Percentiles rank a stretch among this genome's conserved stretches.
Evolutionary conservation across 2,329 filamentous ascomycete genomes (phyloP).

Genomic region (Colletotrichum sp.): DNA sequence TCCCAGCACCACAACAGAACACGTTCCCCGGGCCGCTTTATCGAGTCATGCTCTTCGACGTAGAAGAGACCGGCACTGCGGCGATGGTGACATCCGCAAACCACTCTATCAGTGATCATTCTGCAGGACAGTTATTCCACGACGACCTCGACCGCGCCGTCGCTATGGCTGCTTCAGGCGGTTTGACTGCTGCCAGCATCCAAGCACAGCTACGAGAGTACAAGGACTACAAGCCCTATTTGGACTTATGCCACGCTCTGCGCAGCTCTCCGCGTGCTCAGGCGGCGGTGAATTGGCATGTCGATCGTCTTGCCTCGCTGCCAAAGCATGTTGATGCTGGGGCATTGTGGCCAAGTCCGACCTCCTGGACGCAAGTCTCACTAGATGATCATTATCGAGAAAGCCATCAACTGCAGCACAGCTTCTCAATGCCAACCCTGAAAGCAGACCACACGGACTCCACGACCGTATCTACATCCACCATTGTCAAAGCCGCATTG

Average conservation of each 20-base stretch:
- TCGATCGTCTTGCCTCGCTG: not conserved
- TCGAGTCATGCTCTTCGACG: not conserved
- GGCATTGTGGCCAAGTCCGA: not conserved
- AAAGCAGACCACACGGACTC: not conserved
- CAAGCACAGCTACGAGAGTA: not conserved
- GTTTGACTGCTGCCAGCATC: not conserved
- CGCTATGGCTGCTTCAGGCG: not conserved
- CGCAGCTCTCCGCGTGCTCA: not conserved
- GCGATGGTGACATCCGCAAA: not conserved
- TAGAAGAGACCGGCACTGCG: not conserved
- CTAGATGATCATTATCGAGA: not conserved
- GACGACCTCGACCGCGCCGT: not conserved
- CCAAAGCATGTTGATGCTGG: not conserved
- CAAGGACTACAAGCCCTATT: not conserved
- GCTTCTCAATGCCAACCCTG: not conserved
- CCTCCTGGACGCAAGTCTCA: not conserved
- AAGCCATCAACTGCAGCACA: not conserved
- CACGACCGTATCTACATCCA: not conserved
- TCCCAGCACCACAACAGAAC: not conserved
- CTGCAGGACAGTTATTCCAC: not conserved
- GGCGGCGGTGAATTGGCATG: not conserved
- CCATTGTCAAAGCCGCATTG: not conserved
- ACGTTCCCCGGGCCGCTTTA: not conserved
- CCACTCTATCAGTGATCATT: not conserved
- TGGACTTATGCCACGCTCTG: not conserved